Conservation (phyloP, 306 rosid species). For the Urtica urens region DNA sequence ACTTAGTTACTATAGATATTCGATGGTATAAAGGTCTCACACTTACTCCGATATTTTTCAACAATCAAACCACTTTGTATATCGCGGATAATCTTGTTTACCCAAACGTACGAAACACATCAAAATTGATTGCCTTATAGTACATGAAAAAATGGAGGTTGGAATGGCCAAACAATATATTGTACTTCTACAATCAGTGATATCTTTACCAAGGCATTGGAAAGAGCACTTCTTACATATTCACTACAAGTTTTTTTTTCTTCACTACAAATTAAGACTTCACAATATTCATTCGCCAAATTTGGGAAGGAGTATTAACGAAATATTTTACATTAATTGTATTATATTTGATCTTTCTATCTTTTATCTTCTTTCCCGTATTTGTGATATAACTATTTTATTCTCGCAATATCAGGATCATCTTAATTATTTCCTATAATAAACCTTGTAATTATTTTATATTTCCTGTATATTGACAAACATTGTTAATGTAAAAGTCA, state of each 20-base stretch:
- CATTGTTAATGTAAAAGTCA: too few relatives aligned
- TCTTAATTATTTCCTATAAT: too few relatives aligned
- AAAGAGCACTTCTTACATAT: too few relatives aligned
- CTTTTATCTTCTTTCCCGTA: too few relatives aligned
- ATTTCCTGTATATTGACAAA: too few relatives aligned
- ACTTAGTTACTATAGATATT: neutral
- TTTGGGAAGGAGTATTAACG: conserved; percentile 1
- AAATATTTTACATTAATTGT: neutral
- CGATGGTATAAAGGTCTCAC: neutral
- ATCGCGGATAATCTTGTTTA: neutral
- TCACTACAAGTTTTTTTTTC: conserved; percentile 1
- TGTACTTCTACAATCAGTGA: neutral
- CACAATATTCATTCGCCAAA: conserved; percentile 10
- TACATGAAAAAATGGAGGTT: conserved; percentile 6
- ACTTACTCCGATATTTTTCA: neutral
- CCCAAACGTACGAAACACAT: neutral
- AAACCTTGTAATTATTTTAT: too few relatives aligned
- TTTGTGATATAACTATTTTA: too few relatives aligned
- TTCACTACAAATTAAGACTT: conserved; percentile 11
- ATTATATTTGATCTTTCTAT: neutral
- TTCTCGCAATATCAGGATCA: too few relatives aligned
- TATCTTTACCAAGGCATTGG: conserved; percentile 8
- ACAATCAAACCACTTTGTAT: neutral
- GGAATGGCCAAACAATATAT: neutral
- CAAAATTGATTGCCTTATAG: neutral